Evolutionary conservation across 1,139 yeast genomes (phyloP), one percentile per base, ranked within the genome.

Genomic region (Geotrichum bryndzae): DNA sequence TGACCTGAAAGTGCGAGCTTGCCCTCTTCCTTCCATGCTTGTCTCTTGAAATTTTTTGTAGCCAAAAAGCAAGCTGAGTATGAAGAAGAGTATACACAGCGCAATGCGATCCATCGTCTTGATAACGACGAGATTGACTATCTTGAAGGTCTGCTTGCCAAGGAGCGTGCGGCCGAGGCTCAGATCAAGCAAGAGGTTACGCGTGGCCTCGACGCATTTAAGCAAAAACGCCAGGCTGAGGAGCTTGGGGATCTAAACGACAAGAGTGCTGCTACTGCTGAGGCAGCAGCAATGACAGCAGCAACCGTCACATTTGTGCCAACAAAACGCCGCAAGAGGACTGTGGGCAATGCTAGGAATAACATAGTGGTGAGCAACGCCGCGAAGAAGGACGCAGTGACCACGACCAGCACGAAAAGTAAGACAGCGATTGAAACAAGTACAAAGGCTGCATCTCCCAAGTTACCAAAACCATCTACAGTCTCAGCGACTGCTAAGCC

Each of bases 51-150:
- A 54, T 46, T 13, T 23, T n/a, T 51, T 3, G 18, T 55, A 66
- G 68, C 65, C 25, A 56, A 57, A 33, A 66, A 68, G 35, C 69
- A 68, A 60, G 67, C 62, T 29, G 68, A 66, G 33, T 63, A 61
- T 51, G 68, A 67, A 55, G 69, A 68, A 52, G 64, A 60, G 33
- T 58, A 60, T 27, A 64, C 67, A 22, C 63, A 63, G 38, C 54
- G 66, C 10, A 67, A 66, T 48, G 65, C 64, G 38, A 62, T 68
- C 15, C 69, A 69, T 22, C 54, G 67, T 27, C 65, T 68, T 13
- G 70, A 68, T 61, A 67, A 67, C 15, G 70, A 68, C 51, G 71
- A 68, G 56, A 61, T 68, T 27, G 67, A 64, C 22, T 68, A 67
- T 58, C 58, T 68, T n/a, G 68, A 67, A 25, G 61, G 61, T 6